Base-by-base conservation (phyloP, 2,329 filamentous ascomycete species). In the Thermoascus crustaceus region DNA sequence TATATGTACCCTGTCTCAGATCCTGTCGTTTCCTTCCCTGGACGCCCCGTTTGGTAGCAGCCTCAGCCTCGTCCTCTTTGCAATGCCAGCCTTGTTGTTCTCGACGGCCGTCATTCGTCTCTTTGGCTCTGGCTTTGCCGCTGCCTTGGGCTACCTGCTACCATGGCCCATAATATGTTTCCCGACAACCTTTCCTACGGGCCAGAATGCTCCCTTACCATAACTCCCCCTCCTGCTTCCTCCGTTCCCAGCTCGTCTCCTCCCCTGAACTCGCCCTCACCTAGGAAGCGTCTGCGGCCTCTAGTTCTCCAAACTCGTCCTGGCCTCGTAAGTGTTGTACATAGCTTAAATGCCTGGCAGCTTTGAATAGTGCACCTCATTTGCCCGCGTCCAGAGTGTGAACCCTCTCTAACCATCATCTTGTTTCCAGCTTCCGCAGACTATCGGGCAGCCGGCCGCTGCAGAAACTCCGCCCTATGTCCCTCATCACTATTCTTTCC, bases 141-240 rank as follows among this genome's bases (percentile, higher is more conserved):
- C n/a, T 16, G 20, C 19, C 30, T 16, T 32, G 30, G 30, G 20
- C 30, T 32, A 11, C 20, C 5, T 20, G 20, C 19, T 20, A 32
- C 20, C 18, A 22, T 22, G 30, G 30, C 30, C 30, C 30, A 22
- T 32, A 32, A 32, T 32, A 22, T 32, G 30, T 11, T 32, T 22
- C 30, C 16, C 14, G 20, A 32, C 17, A 13, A 32, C 30, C 30
- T 22, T 19, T 22, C 30, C 13, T 13, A 17, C 20, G 30, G 17
- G 30, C 30, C 30, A 32, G 16, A 11, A 11, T 22, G 16, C 18
- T 32, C 30, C 18, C 17, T 13, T 6, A 13, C 20, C 16, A 20
- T 11, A 19, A 8, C 11, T 20, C 14, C 9, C 30, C 17, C 14
- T n/a, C 17, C 7, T 11, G 11, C 30, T 32, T 32, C 17, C 16